Percentiles rank a stretch among this genome's conserved stretches.
phyloP scores from a whole-genome alignment of 805 yeast species.

The Zygosaccharomyces rouxii region DNA sequence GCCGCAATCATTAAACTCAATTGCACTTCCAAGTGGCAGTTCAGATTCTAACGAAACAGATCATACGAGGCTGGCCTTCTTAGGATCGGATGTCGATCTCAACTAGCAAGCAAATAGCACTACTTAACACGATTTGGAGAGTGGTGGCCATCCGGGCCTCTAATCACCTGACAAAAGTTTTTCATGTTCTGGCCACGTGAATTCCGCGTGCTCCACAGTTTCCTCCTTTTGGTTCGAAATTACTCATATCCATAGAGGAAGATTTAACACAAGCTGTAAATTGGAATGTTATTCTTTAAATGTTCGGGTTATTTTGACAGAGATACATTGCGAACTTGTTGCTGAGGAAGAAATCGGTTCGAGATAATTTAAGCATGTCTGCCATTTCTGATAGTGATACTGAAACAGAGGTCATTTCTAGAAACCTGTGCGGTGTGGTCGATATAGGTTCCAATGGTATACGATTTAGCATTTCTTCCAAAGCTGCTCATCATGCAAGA shows the following conservation, averaged over 20 bases:
- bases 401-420: conserved; percentile 54
- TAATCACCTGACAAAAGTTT: no score
- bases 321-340: not conserved
- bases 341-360: not conserved
- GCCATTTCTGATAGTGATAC: conserved; percentile 29
- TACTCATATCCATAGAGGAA: not conserved
- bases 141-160: not conserved
- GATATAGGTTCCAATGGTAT: conserved; percentile 78
- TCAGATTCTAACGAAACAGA: conserved; percentile 1
- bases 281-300: not conserved
- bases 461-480: conserved; percentile 66
- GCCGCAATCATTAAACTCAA: not conserved
- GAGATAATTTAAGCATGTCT: conserved; percentile 17
- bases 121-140: not conserved
- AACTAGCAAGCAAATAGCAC: conserved; percentile 4
- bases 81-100: conserved; percentile 22
- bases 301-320: not conserved
- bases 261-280: not conserved
- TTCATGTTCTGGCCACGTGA: not conserved
- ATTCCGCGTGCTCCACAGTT: not conserved
- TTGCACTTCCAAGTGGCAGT: not conserved
- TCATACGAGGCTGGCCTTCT: conserved; percentile 14
- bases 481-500: conserved; percentile 65
- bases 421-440: conserved; percentile 60
- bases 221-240: not conserved